phyloP scores from a whole-genome alignment of 306 rosid genomes.

The Cyclanthera cordifolia region DNA sequence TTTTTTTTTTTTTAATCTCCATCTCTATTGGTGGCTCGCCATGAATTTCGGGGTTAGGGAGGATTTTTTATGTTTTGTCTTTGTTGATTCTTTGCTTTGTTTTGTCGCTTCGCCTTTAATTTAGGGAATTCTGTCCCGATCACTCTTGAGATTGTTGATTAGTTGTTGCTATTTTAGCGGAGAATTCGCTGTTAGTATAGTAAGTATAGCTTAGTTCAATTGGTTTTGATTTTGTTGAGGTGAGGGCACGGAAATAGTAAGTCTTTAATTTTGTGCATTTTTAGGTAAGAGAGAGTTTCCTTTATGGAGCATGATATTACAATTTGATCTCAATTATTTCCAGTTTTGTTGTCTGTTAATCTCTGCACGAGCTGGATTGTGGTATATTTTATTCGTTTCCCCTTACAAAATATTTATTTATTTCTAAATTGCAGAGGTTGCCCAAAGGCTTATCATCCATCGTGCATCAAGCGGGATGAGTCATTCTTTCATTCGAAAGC shows the following conservation, averaged over 20 bases:
- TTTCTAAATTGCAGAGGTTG: conserved; percentile 53
- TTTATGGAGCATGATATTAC: not conserved
- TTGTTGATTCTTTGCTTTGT: not conserved
- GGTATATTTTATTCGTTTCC: not conserved
- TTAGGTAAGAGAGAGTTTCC: not conserved
- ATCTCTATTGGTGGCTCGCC: not conserved
- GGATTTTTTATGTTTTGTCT: not conserved
- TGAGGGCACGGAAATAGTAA: not conserved
- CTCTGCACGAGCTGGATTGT: not conserved
- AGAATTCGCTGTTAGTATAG: not conserved
- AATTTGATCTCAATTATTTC: not conserved
- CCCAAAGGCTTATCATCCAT: conserved; percentile 92
- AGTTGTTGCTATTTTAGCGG: not conserved
- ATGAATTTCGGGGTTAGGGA: not conserved
- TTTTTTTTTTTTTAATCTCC: no score
- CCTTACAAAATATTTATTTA: not conserved
- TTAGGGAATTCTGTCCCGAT: not conserved
- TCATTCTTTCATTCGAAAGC: conserved; percentile 81
- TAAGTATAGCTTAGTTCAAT: not conserved
- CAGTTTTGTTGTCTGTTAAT: not conserved
- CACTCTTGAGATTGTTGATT: not conserved
- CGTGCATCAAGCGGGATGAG: conserved; percentile 90
- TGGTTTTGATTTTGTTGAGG: not conserved
- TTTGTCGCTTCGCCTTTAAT: not conserved
- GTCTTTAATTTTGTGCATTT: not conserved